Percentiles rank a stretch among this genome's conserved stretches.
These are phyloP conservation scores for Juncus inflexus DNA, from an alignment of 176 grass and related monocot genomes.

Conservation along the genomic window DNA sequence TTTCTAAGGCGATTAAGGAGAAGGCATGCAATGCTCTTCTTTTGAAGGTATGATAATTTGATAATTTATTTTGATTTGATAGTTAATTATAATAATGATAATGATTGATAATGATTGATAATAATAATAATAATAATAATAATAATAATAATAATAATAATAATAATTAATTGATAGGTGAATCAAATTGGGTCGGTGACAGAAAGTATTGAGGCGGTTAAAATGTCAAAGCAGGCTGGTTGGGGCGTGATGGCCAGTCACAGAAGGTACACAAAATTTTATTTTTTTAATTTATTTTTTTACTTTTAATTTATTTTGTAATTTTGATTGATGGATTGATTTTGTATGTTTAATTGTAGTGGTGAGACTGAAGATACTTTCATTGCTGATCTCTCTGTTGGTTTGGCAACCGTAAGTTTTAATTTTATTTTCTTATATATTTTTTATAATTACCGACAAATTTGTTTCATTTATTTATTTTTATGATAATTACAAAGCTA, in stretches of 20 bases:
- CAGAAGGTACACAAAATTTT: constrained; percentile 43
- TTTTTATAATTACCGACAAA: background rate
- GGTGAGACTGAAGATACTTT: constrained; percentile 95
- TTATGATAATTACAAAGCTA: background rate
- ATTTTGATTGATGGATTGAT: background rate
- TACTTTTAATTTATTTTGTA: background rate
- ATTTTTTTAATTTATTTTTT: background rate
- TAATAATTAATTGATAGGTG: constrained; percentile 44
- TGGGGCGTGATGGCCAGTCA: constrained; percentile 97
- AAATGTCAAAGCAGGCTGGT: constrained; percentile 82
- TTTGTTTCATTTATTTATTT: too few species aligned
- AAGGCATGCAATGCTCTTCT: constrained; percentile 97
- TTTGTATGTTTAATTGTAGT: constrained; percentile 33
- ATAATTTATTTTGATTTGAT: background rate
- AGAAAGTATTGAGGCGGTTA: constrained; percentile 86
- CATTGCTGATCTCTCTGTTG: constrained; percentile 89
- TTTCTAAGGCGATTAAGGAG: constrained; percentile 82
- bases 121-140: background rate
- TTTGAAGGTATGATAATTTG: constrained; percentile 38
- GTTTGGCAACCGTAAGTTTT: constrained; percentile 41
- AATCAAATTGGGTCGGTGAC: constrained; percentile 95
- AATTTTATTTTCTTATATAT: too few species aligned
- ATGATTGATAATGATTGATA: background rate
- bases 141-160: background rate
- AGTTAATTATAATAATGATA: background rate